Conservation (phyloP, 768 basidiomycete species). For the Thelephora aurantiotincta region DNA sequence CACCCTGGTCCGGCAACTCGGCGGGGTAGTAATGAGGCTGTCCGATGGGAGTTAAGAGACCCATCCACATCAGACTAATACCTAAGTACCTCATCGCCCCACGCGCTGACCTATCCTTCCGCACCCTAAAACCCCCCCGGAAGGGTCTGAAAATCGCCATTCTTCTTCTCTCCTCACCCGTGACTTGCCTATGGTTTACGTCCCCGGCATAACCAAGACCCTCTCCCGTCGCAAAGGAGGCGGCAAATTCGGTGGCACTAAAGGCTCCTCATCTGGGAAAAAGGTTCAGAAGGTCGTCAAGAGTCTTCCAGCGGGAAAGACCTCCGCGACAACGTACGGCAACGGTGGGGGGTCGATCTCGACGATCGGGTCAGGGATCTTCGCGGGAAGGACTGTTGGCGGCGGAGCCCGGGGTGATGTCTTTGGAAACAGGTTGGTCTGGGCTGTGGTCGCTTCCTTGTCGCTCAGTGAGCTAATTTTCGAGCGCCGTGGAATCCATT, state of each 20-base stretch:
- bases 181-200: neutral
- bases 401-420: constrained; percentile 28
- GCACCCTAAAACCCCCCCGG: too few species aligned
- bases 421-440: constrained; percentile 3
- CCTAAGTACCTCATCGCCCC: too few species aligned
- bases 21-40: too few species aligned
- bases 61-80: too few species aligned
- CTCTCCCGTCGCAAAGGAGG: neutral
- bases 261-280: neutral
- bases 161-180: too few species aligned
- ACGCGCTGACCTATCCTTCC: too few species aligned
- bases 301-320: constrained; percentile 4
- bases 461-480: neutral
- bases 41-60: too few species aligned
- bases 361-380: constrained; percentile 15
- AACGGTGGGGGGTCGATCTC: constrained; percentile 12
- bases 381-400: constrained; percentile 28
- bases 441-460: neutral
- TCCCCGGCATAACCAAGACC: neutral
- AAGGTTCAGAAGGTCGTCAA: neutral
- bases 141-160: too few species aligned
- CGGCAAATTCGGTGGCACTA: neutral
- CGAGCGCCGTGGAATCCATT: neutral
- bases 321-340: constrained; percentile 13
- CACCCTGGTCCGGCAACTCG: too few species aligned